Conservation (phyloP, 108 stramenopile species). For the Pseudonitzschia delicatissima region DNA sequence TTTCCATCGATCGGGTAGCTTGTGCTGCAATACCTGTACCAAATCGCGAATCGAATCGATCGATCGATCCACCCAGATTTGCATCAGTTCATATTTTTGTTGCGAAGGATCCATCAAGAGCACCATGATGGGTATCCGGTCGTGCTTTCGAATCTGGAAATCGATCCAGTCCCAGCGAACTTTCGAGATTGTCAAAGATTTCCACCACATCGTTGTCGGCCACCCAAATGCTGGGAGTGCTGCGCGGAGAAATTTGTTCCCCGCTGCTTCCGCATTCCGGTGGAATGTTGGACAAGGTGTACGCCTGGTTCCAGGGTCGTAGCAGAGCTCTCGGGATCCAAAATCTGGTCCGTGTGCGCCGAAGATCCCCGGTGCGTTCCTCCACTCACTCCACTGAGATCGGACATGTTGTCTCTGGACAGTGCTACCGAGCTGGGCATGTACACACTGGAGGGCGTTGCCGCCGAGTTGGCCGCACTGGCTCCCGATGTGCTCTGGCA, state of each 20-base stretch:
- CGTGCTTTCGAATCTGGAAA: constrained; percentile 15
- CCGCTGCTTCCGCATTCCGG: constrained; percentile 6
- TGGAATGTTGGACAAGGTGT: constrained; percentile 23
- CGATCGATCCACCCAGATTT: constrained; percentile 43
- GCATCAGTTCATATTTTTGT: constrained; percentile 46
- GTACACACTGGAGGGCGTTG: constrained; percentile 29
- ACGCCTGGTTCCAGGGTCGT: constrained; percentile 41
- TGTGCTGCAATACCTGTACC: constrained; percentile 31
- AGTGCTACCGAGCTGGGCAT: constrained; percentile 19
- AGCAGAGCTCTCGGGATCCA: not conserved
- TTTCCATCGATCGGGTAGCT: constrained; percentile 36
- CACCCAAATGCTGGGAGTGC: constrained; percentile 1
- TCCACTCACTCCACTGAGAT: constrained; percentile 44
- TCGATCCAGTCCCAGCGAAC: not conserved
- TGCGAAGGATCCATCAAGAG: constrained; percentile 41
- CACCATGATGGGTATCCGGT: constrained; percentile 35
- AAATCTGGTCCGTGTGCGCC: constrained; percentile 15
- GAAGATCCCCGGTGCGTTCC: constrained; percentile 10
- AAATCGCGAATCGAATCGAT: constrained; percentile 45
- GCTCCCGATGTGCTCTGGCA: not conserved
- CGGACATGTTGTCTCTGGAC: constrained; percentile 37
- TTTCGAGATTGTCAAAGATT: constrained; percentile 9
- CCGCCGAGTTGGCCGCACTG: constrained; percentile 12
- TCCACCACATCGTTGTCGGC: constrained; percentile 22
- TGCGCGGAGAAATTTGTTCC: not conserved